Evolutionary conservation across 1,139 yeast species (phyloP).

Genomic region (Pichia sp.): DNA sequence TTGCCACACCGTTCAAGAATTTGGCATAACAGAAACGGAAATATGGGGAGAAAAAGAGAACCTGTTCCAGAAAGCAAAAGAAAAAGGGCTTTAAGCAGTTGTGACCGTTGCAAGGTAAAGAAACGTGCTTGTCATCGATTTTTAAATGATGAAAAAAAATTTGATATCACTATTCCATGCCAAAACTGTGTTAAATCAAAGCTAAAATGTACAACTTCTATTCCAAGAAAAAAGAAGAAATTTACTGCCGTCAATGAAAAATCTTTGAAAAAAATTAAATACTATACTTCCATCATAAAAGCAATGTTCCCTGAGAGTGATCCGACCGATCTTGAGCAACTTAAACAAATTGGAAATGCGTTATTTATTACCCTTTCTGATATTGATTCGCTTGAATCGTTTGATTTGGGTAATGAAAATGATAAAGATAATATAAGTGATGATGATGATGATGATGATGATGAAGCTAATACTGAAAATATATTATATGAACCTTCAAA

Average conservation of each 20-base stretch:
- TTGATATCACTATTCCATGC: constrained; percentile 29
- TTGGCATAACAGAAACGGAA: neutral
- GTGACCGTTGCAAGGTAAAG: constrained; percentile 36
- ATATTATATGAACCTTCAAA: too few relatives aligned
- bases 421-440: neutral
- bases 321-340: constrained; percentile 29
- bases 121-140: constrained; percentile 33
- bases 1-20: too few relatives aligned
- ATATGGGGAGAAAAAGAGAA: constrained; percentile 1
- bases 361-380: constrained; percentile 29
- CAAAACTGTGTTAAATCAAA: constrained; percentile 27
- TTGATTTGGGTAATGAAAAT: neutral
- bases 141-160: constrained; percentile 13
- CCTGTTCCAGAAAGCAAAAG: neutral
- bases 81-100: constrained; percentile 31
- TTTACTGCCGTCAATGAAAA: constrained; percentile 21
- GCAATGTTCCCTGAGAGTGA: constrained; percentile 34
- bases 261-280: constrained; percentile 30
- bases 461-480: too few relatives aligned
- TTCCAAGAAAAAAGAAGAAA: constrained; percentile 28
- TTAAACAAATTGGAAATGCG: constrained; percentile 28
- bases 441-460: neutral
- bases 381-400: neutral
- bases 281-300: constrained; percentile 27
- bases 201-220: constrained; percentile 30